Evolutionary conservation across 78 protist species (phyloP), one percentile per base, ranked within the genome.

Genomic region (Chrysochromulina parva): DNA sequence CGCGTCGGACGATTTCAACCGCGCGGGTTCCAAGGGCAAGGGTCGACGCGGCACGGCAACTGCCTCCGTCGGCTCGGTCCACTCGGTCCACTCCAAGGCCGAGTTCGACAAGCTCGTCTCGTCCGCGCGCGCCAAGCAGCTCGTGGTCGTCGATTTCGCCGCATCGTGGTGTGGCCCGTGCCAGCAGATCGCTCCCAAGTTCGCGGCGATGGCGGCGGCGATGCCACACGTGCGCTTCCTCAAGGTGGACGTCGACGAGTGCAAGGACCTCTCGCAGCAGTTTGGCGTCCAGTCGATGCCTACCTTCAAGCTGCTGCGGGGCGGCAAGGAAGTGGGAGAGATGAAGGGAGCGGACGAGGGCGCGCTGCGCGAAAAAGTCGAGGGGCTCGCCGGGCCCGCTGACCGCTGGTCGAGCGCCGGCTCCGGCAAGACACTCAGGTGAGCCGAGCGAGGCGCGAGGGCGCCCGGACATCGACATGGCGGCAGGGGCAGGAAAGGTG

Each of bases 151-250:
- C 22, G 85, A 80, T 38, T 89, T 89, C 57, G 9, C 28, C 20
- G 91, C 91, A 16, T 69, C 88, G 9, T 89, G 91, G 91, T 89
- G 91, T 58, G 91, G 91, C 47, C 91, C 91, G n/a, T 89, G 91
- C 91, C 6, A 67, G 84, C 55, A 17, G 53, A 60, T 89, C 86
- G 66, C 74, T 1, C 91, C 91, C 62, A 3, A 1, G 26, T 88
- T 57, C 26, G 59, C 3, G 26, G 28, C n/a, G 38, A 14, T 50
- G 28, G 11, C 82, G 20, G 82, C 53, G 52, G n/a, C 4, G 80
- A 6, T 71, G 17, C 17, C 54, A 9, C 52, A 38, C 14, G 80
- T 13, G 2, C 13, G 6, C 52, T 38, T 71, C 2, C 38, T 38
- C 54, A 38, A 80, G 86, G 86, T 80, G 66, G 86, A 80, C 86